Conservation (phyloP, 1,284 basidiomycete species). For the Melanopsichium pennsylvanicum region DNA sequence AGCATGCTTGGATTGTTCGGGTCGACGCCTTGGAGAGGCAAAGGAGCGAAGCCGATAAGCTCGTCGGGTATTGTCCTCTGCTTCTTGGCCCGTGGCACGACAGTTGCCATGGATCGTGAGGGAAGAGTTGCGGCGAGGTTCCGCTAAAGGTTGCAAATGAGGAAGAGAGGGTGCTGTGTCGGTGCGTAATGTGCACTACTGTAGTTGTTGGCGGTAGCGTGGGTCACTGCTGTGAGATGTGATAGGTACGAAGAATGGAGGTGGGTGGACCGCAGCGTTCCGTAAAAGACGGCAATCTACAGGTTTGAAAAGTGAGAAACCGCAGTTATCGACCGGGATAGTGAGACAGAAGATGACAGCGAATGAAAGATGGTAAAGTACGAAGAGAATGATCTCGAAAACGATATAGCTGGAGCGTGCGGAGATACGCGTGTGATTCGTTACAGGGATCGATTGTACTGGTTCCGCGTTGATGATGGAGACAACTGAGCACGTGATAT, state of each 20-base stretch:
- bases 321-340: too few species aligned
- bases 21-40: slow-evolving; percentile 17
- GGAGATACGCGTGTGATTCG: slow-evolving; percentile 8
- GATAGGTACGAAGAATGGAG: slow-evolving; percentile 15
- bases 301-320: too few species aligned
- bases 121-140: neutral
- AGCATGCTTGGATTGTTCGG: slow-evolving; percentile 29
- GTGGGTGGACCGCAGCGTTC: slow-evolving; percentile 5
- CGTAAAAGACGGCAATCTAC: too few species aligned
- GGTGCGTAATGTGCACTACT: neutral
- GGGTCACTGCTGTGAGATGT: neutral
- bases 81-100: slow-evolving; percentile 51
- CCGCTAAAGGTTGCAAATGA: neutral
- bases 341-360: too few species aligned
- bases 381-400: too few species aligned
- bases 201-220: neutral
- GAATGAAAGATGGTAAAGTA: too few species aligned
- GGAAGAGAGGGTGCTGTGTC: neutral
- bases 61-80: slow-evolving; percentile 45
- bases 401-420: neutral
- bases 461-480: too few species aligned
- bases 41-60: slow-evolving; percentile 17
- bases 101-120: slow-evolving; percentile 35
- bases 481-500: too few species aligned
- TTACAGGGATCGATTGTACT: too few species aligned